Percentiles rank a stretch among this genome's conserved stretches.
Conservation (phyloP, 1,139 yeast species). For the Debaryomyces fabryi region DNA sequence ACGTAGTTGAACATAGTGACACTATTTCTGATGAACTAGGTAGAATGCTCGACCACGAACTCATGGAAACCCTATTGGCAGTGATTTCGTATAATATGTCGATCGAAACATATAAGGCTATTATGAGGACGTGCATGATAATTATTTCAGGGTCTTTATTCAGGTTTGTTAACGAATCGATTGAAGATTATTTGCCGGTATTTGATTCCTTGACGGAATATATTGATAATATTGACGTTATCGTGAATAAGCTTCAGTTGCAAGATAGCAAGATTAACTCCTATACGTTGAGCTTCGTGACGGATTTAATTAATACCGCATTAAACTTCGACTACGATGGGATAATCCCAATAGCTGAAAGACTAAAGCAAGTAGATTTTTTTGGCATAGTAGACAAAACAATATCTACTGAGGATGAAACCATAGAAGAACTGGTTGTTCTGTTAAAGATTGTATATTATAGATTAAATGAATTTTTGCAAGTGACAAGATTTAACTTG, state of each 20-base stretch:
- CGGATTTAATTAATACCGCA: conserved; percentile 48
- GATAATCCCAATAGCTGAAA: conserved; percentile 46
- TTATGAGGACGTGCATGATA: conserved; percentile 47
- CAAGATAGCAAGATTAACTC: conserved; percentile 50
- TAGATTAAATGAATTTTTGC: conserved; percentile 42
- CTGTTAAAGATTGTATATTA: conserved; percentile 40
- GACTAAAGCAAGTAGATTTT: conserved; percentile 49
- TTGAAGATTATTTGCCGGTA: conserved; percentile 42
- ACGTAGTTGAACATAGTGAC: conserved; percentile 43
- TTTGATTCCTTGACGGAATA: conserved; percentile 47
- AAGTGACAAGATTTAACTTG: conserved; percentile 40
- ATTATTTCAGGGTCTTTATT: conserved; percentile 50
- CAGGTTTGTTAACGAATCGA: conserved; percentile 33
- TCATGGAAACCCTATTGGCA: conserved; percentile 47
- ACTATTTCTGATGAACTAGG: conserved; percentile 44
- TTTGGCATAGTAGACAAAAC: conserved; percentile 45
- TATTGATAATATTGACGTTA: conserved; percentile 45
- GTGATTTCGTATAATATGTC: conserved; percentile 50
- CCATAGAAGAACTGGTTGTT: conserved; percentile 35
- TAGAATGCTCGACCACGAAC: conserved; percentile 40
- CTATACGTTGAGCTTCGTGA: conserved; percentile 49
- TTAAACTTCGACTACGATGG: conserved; percentile 43
- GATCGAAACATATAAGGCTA: conserved; percentile 52
- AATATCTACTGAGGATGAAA: conserved; percentile 42
- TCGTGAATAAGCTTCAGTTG: conserved; percentile 40